Percentiles rank a stretch among this genome's conserved stretches.
Evolutionary conservation across 495 filamentous ascomycete species (phyloP).

Genomic region (Copromyces sp.): DNA sequence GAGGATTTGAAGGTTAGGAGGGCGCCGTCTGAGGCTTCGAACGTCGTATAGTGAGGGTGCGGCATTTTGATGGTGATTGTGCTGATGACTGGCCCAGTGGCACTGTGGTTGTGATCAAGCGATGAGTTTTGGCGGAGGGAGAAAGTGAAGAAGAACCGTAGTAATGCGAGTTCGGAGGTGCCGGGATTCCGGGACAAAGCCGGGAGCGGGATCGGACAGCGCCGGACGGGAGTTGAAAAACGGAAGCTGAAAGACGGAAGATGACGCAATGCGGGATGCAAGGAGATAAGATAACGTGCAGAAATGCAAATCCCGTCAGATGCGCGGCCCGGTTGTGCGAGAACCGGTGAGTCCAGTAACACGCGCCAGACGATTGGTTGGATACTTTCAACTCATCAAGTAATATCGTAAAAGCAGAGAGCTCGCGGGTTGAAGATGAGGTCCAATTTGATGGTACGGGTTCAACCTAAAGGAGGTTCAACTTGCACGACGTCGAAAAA

Average conservation of each 20-base stretch:
- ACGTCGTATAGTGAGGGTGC: conserved; percentile 6
- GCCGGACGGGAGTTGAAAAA: background rate
- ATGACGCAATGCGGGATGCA: background rate
- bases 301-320: background rate
- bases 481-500: background rate
- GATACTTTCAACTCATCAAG: background rate
- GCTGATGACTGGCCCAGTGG: too few relatives aligned
- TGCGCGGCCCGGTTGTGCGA: too few relatives aligned
- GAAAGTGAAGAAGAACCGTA: too few relatives aligned
- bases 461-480: too few relatives aligned
- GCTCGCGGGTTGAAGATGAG: too few relatives aligned
- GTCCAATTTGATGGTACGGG: too few relatives aligned
- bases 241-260: background rate
- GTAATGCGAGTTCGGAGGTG: too few relatives aligned
- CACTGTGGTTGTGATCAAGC: too few relatives aligned
- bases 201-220: background rate
- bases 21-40: conserved; percentile 23
- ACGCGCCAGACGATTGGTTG: too few relatives aligned
- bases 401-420: too few relatives aligned
- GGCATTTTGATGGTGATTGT: background rate
- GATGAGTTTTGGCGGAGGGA: too few relatives aligned
- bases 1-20: conserved; percentile 25
- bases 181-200: too few relatives aligned
- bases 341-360: background rate
- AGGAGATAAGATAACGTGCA: background rate